These are phyloP conservation scores for Cerioporus squamosus DNA, from an alignment of 1,284 basidiomycete species.

Conservation along the genomic window DNA sequence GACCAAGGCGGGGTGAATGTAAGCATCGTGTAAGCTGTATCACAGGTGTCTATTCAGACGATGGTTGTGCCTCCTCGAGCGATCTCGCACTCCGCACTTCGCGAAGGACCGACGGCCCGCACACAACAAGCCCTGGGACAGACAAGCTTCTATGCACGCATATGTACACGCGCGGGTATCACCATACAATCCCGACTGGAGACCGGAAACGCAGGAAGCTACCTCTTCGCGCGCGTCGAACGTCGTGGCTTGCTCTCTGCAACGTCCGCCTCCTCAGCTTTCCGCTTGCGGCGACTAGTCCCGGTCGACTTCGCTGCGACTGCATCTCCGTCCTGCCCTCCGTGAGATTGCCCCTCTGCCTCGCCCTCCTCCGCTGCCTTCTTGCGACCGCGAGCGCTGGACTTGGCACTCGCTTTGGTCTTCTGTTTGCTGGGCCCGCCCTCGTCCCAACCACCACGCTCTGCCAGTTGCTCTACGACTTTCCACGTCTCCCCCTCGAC, in stretches of 20 bases:
- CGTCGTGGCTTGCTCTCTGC: conserved; percentile 4
- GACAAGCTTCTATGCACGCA: not conserved
- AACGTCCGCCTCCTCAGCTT: conserved; percentile 15
- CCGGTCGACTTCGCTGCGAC: not conserved
- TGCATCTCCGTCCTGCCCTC: not conserved
- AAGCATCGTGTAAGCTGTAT: conserved; percentile 19
- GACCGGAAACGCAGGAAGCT: not conserved
- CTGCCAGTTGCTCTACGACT: conserved; percentile 67
- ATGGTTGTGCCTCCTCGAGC: not conserved
- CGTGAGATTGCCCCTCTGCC: conserved; percentile 4
- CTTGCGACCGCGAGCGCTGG: no score
- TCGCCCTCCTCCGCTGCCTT: conserved; percentile 3
- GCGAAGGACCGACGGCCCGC: no score
- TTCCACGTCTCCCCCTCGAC: conserved; percentile 76
- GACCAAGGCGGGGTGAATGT: conserved; percentile 5
- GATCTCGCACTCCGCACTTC: no score
- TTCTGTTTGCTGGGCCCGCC: not conserved
- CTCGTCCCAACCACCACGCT: conserved; percentile 74
- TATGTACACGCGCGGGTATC: not conserved
- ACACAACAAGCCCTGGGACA: no score
- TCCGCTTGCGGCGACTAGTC: conserved; percentile 23
- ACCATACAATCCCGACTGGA: no score
- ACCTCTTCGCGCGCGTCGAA: conserved; percentile 26
- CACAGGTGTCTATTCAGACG: not conserved
- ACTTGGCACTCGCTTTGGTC: conserved; percentile 8